phyloP scores from a whole-genome alignment of 2,329 filamentous ascomycete species.

The Penicillium crustosum region DNA sequence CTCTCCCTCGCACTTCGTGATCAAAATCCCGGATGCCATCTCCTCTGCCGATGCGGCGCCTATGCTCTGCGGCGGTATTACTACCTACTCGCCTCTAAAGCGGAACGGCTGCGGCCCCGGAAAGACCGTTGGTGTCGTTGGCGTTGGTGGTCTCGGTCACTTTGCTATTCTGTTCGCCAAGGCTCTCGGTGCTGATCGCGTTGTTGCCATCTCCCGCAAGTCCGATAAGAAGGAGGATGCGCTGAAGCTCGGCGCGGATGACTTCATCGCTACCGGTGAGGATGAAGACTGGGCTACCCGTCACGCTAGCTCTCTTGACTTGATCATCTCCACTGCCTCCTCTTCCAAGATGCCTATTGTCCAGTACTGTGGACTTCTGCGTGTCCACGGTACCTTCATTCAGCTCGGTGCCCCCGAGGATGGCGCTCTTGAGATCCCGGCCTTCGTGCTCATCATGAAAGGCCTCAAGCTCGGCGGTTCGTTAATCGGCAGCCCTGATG shows the following conservation, averaged over 20 bases:
- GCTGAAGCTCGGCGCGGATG: slow-evolving; percentile 54
- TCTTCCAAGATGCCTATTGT: slow-evolving; percentile 44
- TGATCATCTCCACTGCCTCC: slow-evolving; percentile 58
- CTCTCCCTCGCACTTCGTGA: slow-evolving; percentile 57
- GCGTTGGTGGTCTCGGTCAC: slow-evolving; percentile 71
- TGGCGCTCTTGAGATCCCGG: slow-evolving; percentile 52
- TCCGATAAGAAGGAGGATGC: slow-evolving; percentile 54
- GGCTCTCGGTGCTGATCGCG: slow-evolving; percentile 62
- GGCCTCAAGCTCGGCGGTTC: slow-evolving; percentile 50
- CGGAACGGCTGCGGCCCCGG: slow-evolving; percentile 67
- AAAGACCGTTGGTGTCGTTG: slow-evolving; percentile 68
- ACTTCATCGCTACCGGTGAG: slow-evolving; percentile 57
- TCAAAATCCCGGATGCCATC: slow-evolving; percentile 56
- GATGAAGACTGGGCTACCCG: slow-evolving; percentile 53
- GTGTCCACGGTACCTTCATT: slow-evolving; percentile 44
- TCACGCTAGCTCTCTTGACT: slow-evolving; percentile 51
- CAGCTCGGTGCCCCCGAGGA: slow-evolving; percentile 68
- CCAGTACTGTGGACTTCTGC: slow-evolving; percentile 19
- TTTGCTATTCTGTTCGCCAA: slow-evolving; percentile 69
- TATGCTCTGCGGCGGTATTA: slow-evolving; percentile 75
- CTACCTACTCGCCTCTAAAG: slow-evolving; percentile 66
- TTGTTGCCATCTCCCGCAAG: slow-evolving; percentile 56
- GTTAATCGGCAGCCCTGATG: slow-evolving; percentile 39
- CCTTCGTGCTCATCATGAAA: slow-evolving; percentile 57
- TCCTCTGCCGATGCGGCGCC: slow-evolving; percentile 57